Evolutionary conservation across 192 early-diverging fungal species (phyloP), one percentile per base, ranked within the genome.

Genomic region (Coemansia sp.): DNA sequence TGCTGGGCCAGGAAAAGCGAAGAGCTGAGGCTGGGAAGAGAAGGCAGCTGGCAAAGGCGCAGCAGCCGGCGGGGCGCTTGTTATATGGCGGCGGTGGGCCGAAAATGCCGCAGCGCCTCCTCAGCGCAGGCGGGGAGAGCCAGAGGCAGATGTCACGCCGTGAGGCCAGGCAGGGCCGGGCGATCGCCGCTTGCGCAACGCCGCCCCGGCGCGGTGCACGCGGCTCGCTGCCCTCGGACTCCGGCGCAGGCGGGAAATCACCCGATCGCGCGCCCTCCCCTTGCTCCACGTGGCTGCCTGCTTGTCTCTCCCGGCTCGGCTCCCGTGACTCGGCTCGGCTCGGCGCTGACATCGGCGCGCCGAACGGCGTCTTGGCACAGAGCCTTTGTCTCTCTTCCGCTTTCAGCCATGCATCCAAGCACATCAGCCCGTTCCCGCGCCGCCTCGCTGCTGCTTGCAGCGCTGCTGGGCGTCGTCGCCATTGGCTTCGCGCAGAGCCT

Each of bases 381-480:
- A 21, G 0, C n/a, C 10, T 23, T 5, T 49, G 5, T 31, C 40
- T 15, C 49, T 42, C 57, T 23, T 22, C 36, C 42, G 19, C 9
- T 14, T 51, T 51, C 17, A 48, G 49, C 49, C 49, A 51, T 51
- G 49, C 49, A 51, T 48, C 31, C 31, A 17, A 1, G n/a, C n/a
- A n/a, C 42, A 12, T n/a, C 42, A 46, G 49, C 49, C 49, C 49
- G 49, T 51, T 51, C 49, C 49, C 49, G 49, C 38, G 65, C 65
- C 21, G 74, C 60, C 51, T 42, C 26, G 38, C 53, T 65, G 20
- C 42, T 67, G 64, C 74, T 71, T 51, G 58, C 56, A 19, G 37
- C 62, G 53, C 69, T 77, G 69, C 69, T 77, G 61, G 68, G 54
- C 44, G 53, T 64, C 40, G 50, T 77, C 9, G 60, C 59, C 17